These are phyloP conservation scores for Alternaria brassicicola DNA, from an alignment of 2,329 filamentous ascomycete species.

Conservation along the genomic window DNA sequence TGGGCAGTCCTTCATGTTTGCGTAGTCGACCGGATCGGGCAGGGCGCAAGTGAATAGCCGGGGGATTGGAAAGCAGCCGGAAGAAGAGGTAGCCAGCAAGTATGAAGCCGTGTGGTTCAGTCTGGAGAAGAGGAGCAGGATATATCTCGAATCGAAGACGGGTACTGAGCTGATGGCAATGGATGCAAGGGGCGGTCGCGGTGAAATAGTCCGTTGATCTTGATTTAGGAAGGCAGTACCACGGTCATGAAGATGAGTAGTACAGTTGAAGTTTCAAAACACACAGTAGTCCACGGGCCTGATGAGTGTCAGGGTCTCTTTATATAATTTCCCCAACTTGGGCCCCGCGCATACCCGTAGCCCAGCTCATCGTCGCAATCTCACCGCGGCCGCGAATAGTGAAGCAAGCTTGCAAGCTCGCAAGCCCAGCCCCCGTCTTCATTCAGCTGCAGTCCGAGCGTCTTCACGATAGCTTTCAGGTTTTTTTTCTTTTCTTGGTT, in stretches of 20 bases:
- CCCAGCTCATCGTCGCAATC: constrained; percentile 13
- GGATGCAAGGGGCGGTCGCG: constrained; percentile 11
- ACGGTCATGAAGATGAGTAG: constrained; percentile 8
- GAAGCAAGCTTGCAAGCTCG: constrained; percentile 13
- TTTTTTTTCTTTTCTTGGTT: too few relatives aligned
- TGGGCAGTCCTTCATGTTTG: constrained; percentile 41
- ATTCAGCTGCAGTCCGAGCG: constrained; percentile 3
- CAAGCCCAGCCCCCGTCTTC: constrained; percentile 18
- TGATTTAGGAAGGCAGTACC: constrained; percentile 2
- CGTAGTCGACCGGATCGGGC: constrained; percentile 10
- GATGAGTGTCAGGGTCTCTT: constrained; percentile 9
- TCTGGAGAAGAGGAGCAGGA: neutral
- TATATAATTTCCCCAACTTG: constrained; percentile 16
- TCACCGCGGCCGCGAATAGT: constrained; percentile 17
- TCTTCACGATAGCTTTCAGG: constrained; percentile 4
- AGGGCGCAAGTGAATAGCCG: constrained; percentile 16
- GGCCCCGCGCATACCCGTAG: constrained; percentile 16
- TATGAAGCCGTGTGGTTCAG: neutral
- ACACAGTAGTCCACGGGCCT: constrained; percentile 1
- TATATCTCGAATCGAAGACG: neutral
- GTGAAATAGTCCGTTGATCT: neutral
- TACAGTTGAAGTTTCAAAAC: constrained; percentile 6
- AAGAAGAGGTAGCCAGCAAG: neutral
- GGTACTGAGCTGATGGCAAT: neutral
- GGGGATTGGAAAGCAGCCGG: neutral